Conservation (phyloP, 108 stramenopile genomes). For the Cyclotella distinguenda region DNA sequence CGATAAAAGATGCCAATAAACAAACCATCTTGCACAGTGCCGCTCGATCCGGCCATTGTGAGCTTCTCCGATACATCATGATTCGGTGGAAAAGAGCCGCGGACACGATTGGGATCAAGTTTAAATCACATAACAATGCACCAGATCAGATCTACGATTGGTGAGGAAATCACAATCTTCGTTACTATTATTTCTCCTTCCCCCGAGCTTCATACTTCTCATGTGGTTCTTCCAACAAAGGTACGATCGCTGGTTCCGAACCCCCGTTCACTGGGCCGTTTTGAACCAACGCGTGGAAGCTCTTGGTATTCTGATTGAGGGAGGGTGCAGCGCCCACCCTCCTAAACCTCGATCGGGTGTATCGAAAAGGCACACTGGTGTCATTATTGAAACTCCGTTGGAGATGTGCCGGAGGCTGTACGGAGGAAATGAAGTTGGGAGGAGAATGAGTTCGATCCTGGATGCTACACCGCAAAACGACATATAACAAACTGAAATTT, state of each 20-base stretch:
- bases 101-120: conserved; percentile 26
- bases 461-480: not conserved
- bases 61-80: conserved; percentile 52
- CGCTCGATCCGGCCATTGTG: conserved; percentile 68
- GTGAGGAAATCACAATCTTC: conserved; percentile 23
- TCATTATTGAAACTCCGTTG: conserved; percentile 64
- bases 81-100: conserved; percentile 40
- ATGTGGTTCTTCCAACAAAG: not conserved
- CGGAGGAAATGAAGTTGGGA: conserved; percentile 36
- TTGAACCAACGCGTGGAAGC: conserved; percentile 68
- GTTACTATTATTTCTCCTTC: not conserved
- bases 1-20: conserved; percentile 81
- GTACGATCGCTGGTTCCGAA: conserved; percentile 59
- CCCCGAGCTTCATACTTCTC: not conserved
- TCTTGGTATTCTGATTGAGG: conserved; percentile 53
- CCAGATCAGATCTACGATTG: conserved; percentile 49
- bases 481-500: no score
- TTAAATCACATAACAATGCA: conserved; percentile 29
- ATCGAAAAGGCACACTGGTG: conserved; percentile 51
- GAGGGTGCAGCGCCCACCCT: conserved; percentile 67
- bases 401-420: conserved; percentile 73
- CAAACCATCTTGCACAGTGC: conserved; percentile 79
- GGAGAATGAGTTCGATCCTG: conserved; percentile 14
- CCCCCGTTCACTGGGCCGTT: conserved; percentile 87
- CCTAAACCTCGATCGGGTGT: conserved; percentile 42